Base-by-base conservation (phyloP, 768 basidiomycete genomes). In the Cytidiella melzeri region DNA sequence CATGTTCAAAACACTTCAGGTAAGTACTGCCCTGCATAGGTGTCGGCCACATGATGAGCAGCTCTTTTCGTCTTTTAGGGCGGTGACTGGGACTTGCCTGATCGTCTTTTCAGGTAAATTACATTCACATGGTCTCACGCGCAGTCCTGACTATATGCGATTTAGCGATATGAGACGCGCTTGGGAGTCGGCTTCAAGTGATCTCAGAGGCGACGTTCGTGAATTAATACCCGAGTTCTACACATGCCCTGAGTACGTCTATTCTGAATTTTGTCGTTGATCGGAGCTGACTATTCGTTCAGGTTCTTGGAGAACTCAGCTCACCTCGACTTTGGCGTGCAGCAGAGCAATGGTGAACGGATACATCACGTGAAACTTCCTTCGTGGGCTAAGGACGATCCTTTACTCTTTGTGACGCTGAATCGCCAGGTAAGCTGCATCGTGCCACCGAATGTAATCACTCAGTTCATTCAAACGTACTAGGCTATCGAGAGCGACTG, bases 1-100 rank as follows among this genome's bases (percentile, higher is more conserved):
- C 60, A 94, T 95, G 85, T 97, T 94, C 74, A 91, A 93, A 68
- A 91, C 88, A 2, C 67, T 96, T 26, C 81, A 83, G 71, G 79
- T 77, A 45, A 52, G 69, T 49, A 12, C 20, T 48, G 3, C 38
- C 5, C 26, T 15, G 7, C 18, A 42, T 12, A 12, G n/a, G n/a
- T n/a, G n/a, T n/a, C n/a, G n/a, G n/a, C n/a, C n/a, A n/a, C n/a
- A n/a, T 10, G 23, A 38, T n/a, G 27, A 3, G 15, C 19, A 18
- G 24, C 20, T 21, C 50, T 24, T 15, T 37, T 30, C 19, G 10
- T 36, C 11, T n/a, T 9, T 25, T 71, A 95, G 80, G 94, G 94
- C 9, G 94, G 94, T 5, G 87, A 92, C 58, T 96, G 92, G 84
- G 94, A 97, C 69, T 67, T 96, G 13, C 93, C 93, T 0, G 91